Conservation (phyloP, 305 asterid genomes). For the Withania somnifera region DNA sequence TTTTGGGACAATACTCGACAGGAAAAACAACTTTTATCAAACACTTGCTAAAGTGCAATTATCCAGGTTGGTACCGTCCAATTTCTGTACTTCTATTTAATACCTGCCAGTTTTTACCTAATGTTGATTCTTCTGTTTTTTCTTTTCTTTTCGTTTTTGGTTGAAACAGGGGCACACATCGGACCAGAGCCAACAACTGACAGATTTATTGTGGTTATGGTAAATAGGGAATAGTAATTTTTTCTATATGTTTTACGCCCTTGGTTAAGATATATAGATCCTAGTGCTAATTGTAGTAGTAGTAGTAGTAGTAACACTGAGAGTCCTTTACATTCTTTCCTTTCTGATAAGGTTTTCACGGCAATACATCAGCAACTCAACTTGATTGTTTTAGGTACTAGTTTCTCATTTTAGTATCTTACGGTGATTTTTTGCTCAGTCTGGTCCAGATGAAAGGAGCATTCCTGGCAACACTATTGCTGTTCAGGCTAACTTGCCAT, state of each 20-base stretch:
- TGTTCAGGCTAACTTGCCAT: constrained; percentile 77
- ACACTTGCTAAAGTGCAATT: constrained; percentile 63
- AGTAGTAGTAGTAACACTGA: not conserved
- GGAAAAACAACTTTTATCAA: constrained; percentile 91
- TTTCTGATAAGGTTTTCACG: not conserved
- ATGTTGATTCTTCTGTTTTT: not conserved
- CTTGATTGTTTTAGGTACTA: not conserved
- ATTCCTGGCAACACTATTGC: constrained; percentile 94
- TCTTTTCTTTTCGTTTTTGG: constrained; percentile 1
- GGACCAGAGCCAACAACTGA: constrained; percentile 99
- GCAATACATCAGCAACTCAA: not conserved
- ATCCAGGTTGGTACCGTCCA: constrained; percentile 56
- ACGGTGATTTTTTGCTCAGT: constrained; percentile 21
- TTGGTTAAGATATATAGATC: not conserved
- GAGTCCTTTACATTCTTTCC: not conserved
- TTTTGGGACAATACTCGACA: constrained; percentile 95
- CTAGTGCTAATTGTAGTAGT: not conserved
- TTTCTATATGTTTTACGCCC: not conserved
- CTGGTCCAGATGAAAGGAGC: constrained; percentile 86
- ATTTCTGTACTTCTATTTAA: not conserved
- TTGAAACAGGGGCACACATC: constrained; percentile 68
- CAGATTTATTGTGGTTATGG: constrained; percentile 85
- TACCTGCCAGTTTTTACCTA: not conserved
- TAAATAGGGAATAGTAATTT: constrained; percentile 10
- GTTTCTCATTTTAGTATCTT: not conserved